A percentile compares a stretch with the other conserved stretches of the same genome.
Conservation (phyloP, 1,284 basidiomycete genomes). For the Bjerkandera adusta region DNA sequence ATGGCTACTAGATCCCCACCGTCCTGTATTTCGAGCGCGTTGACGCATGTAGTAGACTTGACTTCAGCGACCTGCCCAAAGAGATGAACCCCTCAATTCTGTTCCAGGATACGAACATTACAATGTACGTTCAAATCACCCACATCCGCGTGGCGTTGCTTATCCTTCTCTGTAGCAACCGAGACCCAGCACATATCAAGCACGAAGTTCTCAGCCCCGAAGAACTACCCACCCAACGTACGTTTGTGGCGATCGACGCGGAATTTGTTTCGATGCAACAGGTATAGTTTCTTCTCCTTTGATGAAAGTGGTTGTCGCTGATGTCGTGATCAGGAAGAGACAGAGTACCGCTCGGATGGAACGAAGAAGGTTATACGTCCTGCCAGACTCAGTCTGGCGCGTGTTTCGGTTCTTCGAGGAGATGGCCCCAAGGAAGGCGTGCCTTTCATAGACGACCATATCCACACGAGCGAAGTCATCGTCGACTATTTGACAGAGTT, state of each 20-base stretch:
- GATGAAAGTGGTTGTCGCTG: neutral
- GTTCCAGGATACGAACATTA: conserved; percentile 84
- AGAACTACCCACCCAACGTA: conserved; percentile 87
- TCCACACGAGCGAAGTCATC: conserved; percentile 91
- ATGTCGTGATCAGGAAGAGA: conserved; percentile 70
- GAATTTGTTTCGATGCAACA: conserved; percentile 98
- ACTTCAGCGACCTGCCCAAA: conserved; percentile 67
- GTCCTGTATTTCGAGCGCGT: conserved; percentile 85
- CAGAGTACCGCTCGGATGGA: conserved; percentile 92
- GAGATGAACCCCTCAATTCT: conserved; percentile 76
- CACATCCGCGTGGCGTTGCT: neutral
- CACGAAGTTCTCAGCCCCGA: conserved; percentile 71
- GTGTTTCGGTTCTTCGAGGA: conserved; percentile 93
- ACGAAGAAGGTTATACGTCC: conserved; percentile 92
- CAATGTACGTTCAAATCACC: conserved; percentile 67
- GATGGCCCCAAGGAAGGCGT: conserved; percentile 76
- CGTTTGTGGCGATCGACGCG: conserved; percentile 92
- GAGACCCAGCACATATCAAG: conserved; percentile 71
- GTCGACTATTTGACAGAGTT: conserved; percentile 97
- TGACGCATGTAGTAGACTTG: conserved; percentile 57
- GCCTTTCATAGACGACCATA: conserved; percentile 98
- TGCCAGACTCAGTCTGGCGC: conserved; percentile 87
- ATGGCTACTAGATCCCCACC: conserved; percentile 68
- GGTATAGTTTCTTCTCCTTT: conserved; percentile 42
- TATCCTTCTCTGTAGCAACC: conserved; percentile 51